These are phyloP conservation scores for Tolypocladium endophyticum DNA, from an alignment of 2,329 filamentous ascomycete species.

Conservation along the genomic window DNA sequence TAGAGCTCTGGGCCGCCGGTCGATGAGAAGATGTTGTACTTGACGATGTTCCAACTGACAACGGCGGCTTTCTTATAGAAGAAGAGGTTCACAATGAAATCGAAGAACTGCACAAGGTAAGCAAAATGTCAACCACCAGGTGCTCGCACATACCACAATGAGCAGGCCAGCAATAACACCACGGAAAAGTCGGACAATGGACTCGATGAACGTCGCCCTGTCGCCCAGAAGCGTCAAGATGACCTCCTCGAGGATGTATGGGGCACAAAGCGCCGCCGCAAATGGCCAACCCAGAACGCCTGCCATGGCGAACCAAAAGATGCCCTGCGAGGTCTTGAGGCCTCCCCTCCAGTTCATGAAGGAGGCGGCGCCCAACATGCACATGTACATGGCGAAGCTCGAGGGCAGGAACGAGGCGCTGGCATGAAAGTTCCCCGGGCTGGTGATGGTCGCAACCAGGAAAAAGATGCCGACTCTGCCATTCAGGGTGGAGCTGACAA, in stretches of 20 bases:
- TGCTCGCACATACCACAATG: conserved; percentile 49
- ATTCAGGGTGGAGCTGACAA: conserved; percentile 66
- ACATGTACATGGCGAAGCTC: conserved; percentile 93
- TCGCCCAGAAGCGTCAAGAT: conserved; percentile 45
- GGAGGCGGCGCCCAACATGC: conserved; percentile 72
- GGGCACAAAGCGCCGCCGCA: conserved; percentile 67
- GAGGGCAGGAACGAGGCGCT: conserved; percentile 81
- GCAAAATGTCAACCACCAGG: background rate
- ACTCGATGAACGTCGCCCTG: conserved; percentile 48
- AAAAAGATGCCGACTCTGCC: conserved; percentile 79
- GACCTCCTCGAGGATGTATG: conserved; percentile 71
- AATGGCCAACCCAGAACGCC: conserved; percentile 92
- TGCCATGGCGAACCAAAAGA: conserved; percentile 84
- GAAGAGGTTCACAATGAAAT: conserved; percentile 64
- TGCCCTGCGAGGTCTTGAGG: conserved; percentile 68
- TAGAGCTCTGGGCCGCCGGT: conserved; percentile 83
- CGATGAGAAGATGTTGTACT: conserved; percentile 86
- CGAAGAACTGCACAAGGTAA: conserved; percentile 40
- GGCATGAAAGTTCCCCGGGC: conserved; percentile 88
- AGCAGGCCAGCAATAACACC: conserved; percentile 56
- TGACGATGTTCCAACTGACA: conserved; percentile 85
- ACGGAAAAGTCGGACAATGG: conserved; percentile 50
- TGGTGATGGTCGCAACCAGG: conserved; percentile 63
- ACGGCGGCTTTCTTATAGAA: conserved; percentile 74
- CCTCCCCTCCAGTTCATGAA: conserved; percentile 87